Evolutionary conservation across 78 protist species (phyloP).

Genomic region (Trichosphaerium sp.): DNA sequence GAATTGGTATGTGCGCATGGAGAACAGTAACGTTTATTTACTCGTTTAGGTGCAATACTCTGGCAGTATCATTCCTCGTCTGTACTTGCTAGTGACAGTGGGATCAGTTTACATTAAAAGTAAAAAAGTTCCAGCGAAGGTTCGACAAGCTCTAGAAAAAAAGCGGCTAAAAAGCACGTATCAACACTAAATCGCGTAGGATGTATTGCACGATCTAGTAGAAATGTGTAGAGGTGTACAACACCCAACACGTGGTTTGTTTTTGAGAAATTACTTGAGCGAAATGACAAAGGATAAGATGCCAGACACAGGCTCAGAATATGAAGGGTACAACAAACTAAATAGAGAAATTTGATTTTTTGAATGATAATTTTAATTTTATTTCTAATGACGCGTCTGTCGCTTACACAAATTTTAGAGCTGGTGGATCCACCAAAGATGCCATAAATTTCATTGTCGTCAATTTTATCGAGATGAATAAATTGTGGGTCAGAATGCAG

Average conservation of each 20-base stretch:
- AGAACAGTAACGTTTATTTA: too few species aligned
- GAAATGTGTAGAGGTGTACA: conserved; percentile 98
- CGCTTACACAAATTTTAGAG: neutral
- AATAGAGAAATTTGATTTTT: too few species aligned
- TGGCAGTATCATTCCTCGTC: conserved; percentile 90
- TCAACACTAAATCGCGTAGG: conserved; percentile 5
- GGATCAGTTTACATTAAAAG: conserved; percentile 79
- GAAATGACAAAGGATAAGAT: conserved; percentile 69
- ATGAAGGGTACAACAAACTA: too few species aligned
- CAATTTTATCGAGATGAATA: conserved; percentile 94
- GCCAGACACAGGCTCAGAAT: conserved; percentile 60
- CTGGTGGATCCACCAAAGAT: conserved; percentile 53
- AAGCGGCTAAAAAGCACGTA: neutral
- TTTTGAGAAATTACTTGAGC: conserved; percentile 85
- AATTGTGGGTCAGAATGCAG: conserved; percentile 97
- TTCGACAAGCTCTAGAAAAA: conserved; percentile 2
- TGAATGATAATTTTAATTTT: neutral
- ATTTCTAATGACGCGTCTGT: neutral
- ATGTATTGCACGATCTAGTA: conserved; percentile 81
- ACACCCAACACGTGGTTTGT: conserved; percentile 97
- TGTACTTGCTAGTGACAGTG: conserved; percentile 59
- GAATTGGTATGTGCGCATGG: too few species aligned
- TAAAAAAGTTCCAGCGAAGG: conserved; percentile 75
- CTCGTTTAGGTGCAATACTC: conserved; percentile 95
- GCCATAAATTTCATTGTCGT: conserved; percentile 74